Percentiles rank a stretch among this genome's conserved stretches.
Evolutionary conservation across 129 eudicot species (phyloP).

Genomic region (Escallonia herrerae): DNA sequence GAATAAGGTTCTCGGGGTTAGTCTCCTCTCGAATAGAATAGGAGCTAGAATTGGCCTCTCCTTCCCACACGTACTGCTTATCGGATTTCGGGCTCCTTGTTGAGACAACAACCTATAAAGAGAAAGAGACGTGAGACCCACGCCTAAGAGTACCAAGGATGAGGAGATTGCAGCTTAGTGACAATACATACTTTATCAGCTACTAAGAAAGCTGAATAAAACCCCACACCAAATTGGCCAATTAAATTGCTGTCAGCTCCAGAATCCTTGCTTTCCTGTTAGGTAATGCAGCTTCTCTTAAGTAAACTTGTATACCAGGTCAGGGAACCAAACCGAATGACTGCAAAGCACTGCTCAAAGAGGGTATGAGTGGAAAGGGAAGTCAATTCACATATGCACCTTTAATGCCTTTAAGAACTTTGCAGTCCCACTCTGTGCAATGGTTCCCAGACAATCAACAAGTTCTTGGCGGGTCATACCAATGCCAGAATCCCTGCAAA

Average conservation of each 20-base stretch:
- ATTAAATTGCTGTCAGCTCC: constrained; percentile 93
- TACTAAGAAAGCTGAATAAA: constrained; percentile 89
- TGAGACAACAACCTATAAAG: constrained; percentile 75
- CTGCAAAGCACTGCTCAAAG: not conserved
- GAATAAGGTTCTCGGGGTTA: constrained; percentile 70
- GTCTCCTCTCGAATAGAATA: constrained; percentile 89
- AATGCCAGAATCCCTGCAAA: constrained; percentile 83
- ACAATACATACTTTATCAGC: constrained; percentile 55
- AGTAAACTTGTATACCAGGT: not conserved
- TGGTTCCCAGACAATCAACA: constrained; percentile 94
- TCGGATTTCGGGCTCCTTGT: constrained; percentile 94
- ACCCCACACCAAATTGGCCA: constrained; percentile 98
- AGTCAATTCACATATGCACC: constrained; percentile 30
- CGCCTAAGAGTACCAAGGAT: not conserved
- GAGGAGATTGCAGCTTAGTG: not conserved
- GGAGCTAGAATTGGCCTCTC: constrained; percentile 92
- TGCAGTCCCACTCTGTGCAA: constrained; percentile 98
- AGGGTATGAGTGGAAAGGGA: not conserved
- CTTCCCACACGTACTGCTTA: constrained; percentile 96
- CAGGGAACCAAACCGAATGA: not conserved
- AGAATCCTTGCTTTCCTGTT: constrained; percentile 92
- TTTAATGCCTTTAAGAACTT: constrained; percentile 82
- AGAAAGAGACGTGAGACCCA: constrained; percentile 9
- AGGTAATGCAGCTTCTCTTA: constrained; percentile 10
- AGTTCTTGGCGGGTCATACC: constrained; percentile 95